phyloP scores from a whole-genome alignment of 1,284 basidiomycete genomes.

The Pseudozyma hubeiensis region DNA sequence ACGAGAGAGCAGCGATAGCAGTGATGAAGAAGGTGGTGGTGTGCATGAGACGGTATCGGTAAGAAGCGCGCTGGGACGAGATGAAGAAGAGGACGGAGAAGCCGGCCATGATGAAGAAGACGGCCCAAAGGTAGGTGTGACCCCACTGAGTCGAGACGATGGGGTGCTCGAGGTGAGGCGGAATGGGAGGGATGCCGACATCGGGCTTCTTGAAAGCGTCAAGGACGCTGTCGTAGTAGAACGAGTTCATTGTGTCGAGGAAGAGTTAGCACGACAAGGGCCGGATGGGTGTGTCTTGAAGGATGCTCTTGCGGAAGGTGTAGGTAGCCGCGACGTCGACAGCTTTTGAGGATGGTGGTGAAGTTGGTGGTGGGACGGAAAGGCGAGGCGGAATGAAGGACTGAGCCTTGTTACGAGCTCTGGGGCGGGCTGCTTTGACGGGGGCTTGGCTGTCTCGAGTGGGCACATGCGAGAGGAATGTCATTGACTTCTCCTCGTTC shows the following conservation, averaged over 20 bases:
- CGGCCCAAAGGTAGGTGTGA: conserved; percentile 57
- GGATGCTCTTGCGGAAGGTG: background rate
- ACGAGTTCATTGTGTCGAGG: conserved; percentile 40
- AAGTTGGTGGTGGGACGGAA: conserved; percentile 5
- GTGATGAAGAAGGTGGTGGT: conserved; percentile 58
- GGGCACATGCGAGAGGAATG: no score
- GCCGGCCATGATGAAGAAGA: conserved; percentile 56
- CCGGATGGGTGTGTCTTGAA: background rate
- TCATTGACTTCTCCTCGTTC: no score
- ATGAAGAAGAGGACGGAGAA: conserved; percentile 54
- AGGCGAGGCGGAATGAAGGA: background rate
- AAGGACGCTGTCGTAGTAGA: conserved; percentile 55
- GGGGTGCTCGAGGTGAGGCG: conserved; percentile 52
- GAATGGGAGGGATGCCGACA: conserved; percentile 53
- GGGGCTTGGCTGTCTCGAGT: no score
- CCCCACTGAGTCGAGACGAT: conserved; percentile 47
- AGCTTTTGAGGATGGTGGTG: background rate
- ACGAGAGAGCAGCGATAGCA: conserved; percentile 52
- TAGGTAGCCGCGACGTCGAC: background rate
- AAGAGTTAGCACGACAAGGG: background rate
- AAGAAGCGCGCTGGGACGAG: conserved; percentile 54
- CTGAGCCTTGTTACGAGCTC: background rate
- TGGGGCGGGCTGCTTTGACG: background rate
- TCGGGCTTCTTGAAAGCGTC: conserved; percentile 51
- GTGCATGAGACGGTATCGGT: conserved; percentile 60